These are phyloP conservation scores for Pythium brassicae DNA, from an alignment of 352 stramenopile genomes.

Conservation along the genomic window DNA sequence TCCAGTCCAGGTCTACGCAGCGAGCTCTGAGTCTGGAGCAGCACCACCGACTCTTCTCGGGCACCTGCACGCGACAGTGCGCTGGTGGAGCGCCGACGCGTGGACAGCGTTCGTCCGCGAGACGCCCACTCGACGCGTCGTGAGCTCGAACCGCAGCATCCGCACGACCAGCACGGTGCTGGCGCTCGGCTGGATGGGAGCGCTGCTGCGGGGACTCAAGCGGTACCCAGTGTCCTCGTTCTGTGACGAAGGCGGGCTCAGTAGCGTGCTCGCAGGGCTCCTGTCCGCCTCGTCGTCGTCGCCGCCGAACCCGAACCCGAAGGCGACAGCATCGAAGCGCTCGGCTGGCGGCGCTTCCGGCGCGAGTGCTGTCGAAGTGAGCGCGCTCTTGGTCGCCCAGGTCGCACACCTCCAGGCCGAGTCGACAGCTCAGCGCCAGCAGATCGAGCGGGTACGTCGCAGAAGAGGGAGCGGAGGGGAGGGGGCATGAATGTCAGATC, in stretches of 20 bases:
- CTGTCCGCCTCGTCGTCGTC: slow-evolving; percentile 8
- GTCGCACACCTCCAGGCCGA: slow-evolving; percentile 46
- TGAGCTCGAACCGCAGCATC: slow-evolving; percentile 60
- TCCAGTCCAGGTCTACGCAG: slow-evolving; percentile 6
- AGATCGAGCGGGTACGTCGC: slow-evolving; percentile 27
- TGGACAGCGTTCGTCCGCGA: slow-evolving; percentile 39
- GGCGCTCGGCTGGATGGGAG: slow-evolving; percentile 53
- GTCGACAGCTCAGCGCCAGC: slow-evolving; percentile 35
- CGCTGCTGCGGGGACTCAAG: slow-evolving; percentile 62
- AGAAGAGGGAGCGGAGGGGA: too few relatives aligned
- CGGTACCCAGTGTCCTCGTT: slow-evolving; percentile 69
- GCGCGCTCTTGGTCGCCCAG: slow-evolving; percentile 30
- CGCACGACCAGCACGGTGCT: slow-evolving; percentile 22
- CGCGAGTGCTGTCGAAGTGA: slow-evolving; percentile 2
- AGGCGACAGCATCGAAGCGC: neutral
- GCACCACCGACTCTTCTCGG: slow-evolving; percentile 11
- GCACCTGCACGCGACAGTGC: slow-evolving; percentile 24
- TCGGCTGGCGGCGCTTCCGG: too few relatives aligned
- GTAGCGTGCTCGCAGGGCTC: slow-evolving; percentile 37
- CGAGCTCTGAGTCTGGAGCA: neutral
- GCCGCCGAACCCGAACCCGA: slow-evolving; percentile 4
- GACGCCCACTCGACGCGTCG: slow-evolving; percentile 33
- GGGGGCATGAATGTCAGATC: too few relatives aligned
- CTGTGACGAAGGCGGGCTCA: slow-evolving; percentile 67
- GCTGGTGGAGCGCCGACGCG: slow-evolving; percentile 39